Conservation (phyloP, 495 filamentous ascomycete species). For the Bombardia bombarda region DNA sequence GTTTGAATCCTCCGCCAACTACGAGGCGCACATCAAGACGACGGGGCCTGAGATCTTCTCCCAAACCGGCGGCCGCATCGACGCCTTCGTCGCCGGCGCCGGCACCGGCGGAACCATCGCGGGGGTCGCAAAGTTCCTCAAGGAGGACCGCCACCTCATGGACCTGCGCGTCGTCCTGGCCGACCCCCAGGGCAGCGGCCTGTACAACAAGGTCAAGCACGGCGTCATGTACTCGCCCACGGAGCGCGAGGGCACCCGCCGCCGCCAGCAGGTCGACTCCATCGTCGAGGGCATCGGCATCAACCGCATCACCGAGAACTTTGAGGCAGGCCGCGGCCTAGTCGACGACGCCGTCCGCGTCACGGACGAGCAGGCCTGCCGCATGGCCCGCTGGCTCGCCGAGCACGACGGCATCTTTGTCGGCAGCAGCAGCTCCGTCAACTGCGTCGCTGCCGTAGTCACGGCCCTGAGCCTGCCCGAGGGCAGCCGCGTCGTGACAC, state of each 20-base stretch:
- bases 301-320: constrained; percentile 85
- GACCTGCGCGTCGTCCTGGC: constrained; percentile 72
- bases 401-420: constrained; percentile 94
- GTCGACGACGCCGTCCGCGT: constrained; percentile 88
- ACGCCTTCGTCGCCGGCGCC: constrained; percentile 93
- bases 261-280: constrained; percentile 86
- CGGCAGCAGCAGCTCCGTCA: constrained; percentile 90
- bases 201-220: constrained; percentile 83
- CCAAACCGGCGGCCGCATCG: constrained; percentile 68
- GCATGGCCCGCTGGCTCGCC: constrained; percentile 91
- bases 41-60: constrained; percentile 84
- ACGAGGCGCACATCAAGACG: constrained; percentile 66
- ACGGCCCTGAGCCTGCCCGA: constrained; percentile 59
- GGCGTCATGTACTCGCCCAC: constrained; percentile 92
- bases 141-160: constrained; percentile 39
- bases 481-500: constrained; percentile 77
- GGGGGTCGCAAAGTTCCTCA: constrained; percentile 76
- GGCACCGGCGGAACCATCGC: constrained; percentile 93
- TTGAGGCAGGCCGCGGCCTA: constrained; percentile 74
- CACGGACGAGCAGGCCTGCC: constrained; percentile 81
- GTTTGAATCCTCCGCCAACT: constrained; percentile 88
- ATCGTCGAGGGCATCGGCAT: constrained; percentile 96
- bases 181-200: constrained; percentile 87
- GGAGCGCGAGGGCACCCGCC: constrained; percentile 82
- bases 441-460: constrained; percentile 84